Conservation (phyloP, 129 eudicot genomes). For the Chrysanthemum lavandulifolium region DNA sequence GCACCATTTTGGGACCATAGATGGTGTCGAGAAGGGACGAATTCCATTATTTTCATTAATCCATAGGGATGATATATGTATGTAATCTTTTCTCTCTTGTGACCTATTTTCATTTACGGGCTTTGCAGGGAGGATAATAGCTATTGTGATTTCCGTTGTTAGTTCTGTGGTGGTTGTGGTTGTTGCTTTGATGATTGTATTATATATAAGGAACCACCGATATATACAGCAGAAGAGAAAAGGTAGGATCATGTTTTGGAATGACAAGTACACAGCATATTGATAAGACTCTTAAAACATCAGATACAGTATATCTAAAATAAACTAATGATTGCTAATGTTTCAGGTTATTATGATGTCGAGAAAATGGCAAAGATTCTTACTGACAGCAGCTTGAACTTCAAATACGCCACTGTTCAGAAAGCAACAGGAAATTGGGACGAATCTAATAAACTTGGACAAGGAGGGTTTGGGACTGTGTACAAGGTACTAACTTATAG, state of each 20-base stretch:
- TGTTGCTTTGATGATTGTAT: conserved; percentile 39
- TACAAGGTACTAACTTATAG: conserved; percentile 51
- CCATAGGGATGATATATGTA: too few relatives aligned
- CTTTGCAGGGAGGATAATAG: conserved; percentile 48
- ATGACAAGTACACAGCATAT: too few relatives aligned
- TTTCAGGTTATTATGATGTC: conserved; percentile 43
- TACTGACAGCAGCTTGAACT: conserved; percentile 65
- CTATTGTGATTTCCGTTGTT: conserved; percentile 40
- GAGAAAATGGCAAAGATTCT: conserved; percentile 53
- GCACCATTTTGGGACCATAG: too few relatives aligned
- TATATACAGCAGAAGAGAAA: conserved; percentile 53
- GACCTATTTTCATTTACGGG: not conserved
- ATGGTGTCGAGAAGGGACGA: too few relatives aligned
- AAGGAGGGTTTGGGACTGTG: conserved; percentile 84
- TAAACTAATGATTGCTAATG: not conserved
- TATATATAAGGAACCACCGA: conserved; percentile 44
- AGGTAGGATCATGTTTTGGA: conserved; percentile 34
- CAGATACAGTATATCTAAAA: not conserved
- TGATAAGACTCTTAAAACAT: not conserved
- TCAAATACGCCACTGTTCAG: conserved; percentile 69
- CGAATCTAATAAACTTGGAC: conserved; percentile 77
- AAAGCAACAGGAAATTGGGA: conserved; percentile 67
- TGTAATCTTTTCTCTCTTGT: not conserved
- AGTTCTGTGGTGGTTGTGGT: conserved; percentile 49
- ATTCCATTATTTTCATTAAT: too few relatives aligned